Evolutionary conservation across 441 rosid species (phyloP).

Genomic region (Kokia cookei): DNA sequence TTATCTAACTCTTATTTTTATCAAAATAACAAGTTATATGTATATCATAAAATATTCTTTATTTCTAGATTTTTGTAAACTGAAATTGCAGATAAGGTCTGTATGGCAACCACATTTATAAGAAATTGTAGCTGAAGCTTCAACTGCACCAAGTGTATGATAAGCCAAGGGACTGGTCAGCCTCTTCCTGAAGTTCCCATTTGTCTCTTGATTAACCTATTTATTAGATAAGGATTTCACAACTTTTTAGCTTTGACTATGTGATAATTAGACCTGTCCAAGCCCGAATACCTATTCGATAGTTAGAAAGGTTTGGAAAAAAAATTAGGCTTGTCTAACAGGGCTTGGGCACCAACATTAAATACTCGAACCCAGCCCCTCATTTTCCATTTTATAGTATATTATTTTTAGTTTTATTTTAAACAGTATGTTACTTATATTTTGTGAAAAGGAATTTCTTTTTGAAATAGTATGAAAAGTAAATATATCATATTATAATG

Average conservation of each 20-base stretch:
- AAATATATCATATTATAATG: too few species aligned
- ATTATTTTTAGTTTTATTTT: too few species aligned
- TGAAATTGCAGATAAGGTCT: conserved; percentile 2
- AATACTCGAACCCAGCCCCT: too few species aligned
- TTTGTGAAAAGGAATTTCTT: too few species aligned
- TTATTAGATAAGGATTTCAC: not conserved
- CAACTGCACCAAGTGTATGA: not conserved
- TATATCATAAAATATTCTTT: not conserved
- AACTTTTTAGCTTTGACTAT: not conserved
- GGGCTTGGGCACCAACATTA: too few species aligned
- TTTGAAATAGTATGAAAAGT: too few species aligned
- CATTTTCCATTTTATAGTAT: too few species aligned
- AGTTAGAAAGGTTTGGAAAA: too few species aligned
- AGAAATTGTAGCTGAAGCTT: not conserved
- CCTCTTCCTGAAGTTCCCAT: conserved; percentile 3
- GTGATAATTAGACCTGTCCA: not conserved
- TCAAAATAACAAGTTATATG: not conserved
- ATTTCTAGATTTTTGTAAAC: conserved; percentile 6
- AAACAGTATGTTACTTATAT: too few species aligned
- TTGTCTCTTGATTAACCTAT: not conserved
- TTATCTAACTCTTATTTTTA: not conserved
- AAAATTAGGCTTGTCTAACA: too few species aligned
- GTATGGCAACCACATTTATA: not conserved
- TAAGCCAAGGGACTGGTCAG: conserved; percentile 4
- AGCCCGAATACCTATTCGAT: not conserved